phyloP scores from a whole-genome alignment of 306 rosid species.

The Prosopis cineraria region DNA sequence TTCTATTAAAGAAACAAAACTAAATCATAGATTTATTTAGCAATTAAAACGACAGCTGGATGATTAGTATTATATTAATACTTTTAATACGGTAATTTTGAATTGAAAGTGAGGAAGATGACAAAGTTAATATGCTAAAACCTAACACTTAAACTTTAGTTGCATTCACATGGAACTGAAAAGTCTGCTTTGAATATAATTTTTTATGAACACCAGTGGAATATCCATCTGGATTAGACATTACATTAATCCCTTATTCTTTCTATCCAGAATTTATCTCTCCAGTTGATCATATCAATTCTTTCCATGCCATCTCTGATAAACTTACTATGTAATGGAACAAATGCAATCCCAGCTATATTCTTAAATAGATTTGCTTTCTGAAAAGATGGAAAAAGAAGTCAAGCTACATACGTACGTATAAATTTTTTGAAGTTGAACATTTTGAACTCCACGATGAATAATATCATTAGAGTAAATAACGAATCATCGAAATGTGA shows the following conservation, averaged over 20 bases:
- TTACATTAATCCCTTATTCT: constrained; percentile 24
- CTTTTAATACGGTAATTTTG: background rate
- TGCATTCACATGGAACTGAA: constrained; percentile 32
- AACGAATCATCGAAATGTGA: too few relatives aligned
- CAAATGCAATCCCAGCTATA: too few relatives aligned
- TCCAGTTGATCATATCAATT: background rate
- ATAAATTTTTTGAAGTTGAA: too few relatives aligned
- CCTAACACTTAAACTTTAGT: constrained; percentile 2
- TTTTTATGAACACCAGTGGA: constrained; percentile 29
- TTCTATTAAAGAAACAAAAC: background rate
- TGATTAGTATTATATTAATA: background rate
- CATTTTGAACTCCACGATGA: too few relatives aligned
- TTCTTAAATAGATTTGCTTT: too few relatives aligned
- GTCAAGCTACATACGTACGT: too few relatives aligned
- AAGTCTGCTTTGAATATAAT: constrained; percentile 34
- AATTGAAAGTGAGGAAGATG: constrained; percentile 7
- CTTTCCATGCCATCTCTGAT: constrained; percentile 4
- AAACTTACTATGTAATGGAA: constrained; percentile 25
- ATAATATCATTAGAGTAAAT: too few relatives aligned
- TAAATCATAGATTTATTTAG: background rate
- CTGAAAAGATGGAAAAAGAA: too few relatives aligned
- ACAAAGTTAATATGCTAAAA: constrained; percentile 34
- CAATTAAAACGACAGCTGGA: background rate
- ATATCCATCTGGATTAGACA: constrained; percentile 38
- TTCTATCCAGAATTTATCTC: constrained; percentile 27